Evolutionary conservation across 208 protist species (phyloP).

Genomic region (Balamuthia mandrillaris): DNA sequence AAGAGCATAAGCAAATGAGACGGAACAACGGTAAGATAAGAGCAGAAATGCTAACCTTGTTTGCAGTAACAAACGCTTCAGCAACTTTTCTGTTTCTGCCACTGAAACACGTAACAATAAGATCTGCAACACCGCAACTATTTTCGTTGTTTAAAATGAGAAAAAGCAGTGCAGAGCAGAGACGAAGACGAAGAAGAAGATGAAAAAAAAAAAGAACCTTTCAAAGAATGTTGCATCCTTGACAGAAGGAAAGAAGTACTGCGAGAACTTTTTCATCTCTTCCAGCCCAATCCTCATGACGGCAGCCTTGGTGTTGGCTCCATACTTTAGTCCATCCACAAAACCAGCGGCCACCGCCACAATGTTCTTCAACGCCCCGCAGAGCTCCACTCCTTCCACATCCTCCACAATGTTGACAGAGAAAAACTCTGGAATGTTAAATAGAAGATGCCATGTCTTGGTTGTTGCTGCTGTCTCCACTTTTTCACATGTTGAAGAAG

Average conservation of each 20-base stretch:
- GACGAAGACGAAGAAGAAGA: no score
- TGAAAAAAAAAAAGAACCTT: no score
- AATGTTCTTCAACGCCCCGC: slow-evolving; percentile 68
- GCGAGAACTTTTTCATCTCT: slow-evolving; percentile 56
- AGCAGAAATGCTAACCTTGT: slow-evolving; percentile 2
- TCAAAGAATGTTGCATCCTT: slow-evolving; percentile 41
- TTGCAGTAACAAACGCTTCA: slow-evolving; percentile 51
- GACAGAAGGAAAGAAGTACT: slow-evolving; percentile 43
- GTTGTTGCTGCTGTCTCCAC: no score
- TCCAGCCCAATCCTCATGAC: slow-evolving; percentile 66
- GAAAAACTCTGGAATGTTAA: neutral
- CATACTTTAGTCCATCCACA: slow-evolving; percentile 47
- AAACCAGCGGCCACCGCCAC: slow-evolving; percentile 61
- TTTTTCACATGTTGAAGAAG: no score
- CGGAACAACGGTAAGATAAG: no score
- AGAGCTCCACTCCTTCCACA: slow-evolving; percentile 65
- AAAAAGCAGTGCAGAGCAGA: no score
- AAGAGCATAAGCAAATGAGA: no score
- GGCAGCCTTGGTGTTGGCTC: slow-evolving; percentile 67
- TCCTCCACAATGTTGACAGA: slow-evolving; percentile 53
- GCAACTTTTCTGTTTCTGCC: slow-evolving; percentile 65
- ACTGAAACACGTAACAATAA: slow-evolving; percentile 65
- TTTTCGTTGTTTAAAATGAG: no score
- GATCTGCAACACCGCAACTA: slow-evolving; percentile 65
- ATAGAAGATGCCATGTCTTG: neutral